Evolutionary conservation across 1,284 basidiomycete species (phyloP).

Genomic region (Leucoagaricus sp.): DNA sequence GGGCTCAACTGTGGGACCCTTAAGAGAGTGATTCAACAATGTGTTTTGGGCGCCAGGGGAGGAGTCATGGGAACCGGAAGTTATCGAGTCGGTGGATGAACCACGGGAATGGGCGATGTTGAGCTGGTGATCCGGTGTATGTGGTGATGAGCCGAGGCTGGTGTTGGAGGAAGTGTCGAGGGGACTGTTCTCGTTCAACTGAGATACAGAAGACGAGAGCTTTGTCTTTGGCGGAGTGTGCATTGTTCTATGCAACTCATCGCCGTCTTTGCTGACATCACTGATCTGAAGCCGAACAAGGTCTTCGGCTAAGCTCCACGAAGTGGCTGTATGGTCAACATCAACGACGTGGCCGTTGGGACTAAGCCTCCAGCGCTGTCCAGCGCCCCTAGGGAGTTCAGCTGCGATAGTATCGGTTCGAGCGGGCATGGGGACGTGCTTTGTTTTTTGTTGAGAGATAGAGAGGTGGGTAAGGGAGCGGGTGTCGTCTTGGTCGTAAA

Average conservation of each 20-base stretch:
- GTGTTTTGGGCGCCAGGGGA: constrained; percentile 47
- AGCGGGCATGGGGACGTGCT: constrained; percentile 43
- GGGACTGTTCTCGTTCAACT: constrained; percentile 65
- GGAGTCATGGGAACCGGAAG: constrained; percentile 60
- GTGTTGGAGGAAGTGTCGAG: constrained; percentile 70
- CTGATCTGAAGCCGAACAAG: constrained; percentile 70
- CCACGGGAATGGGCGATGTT: constrained; percentile 72
- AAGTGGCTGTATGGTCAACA: constrained; percentile 47
- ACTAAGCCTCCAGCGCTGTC: constrained; percentile 63
- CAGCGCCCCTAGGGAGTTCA: constrained; percentile 29
- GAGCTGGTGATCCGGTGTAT: constrained; percentile 60
- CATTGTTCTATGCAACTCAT: constrained; percentile 52
- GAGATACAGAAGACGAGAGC: constrained; percentile 50
- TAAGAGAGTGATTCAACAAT: constrained; percentile 46
- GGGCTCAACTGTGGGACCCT: constrained; percentile 54
- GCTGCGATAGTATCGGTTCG: constrained; percentile 41
- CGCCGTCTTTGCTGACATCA: constrained; percentile 49
- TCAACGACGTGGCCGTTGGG: constrained; percentile 64
- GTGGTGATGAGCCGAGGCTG: constrained; percentile 73
- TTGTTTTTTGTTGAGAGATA: constrained; percentile 24
- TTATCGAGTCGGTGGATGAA: constrained; percentile 71
- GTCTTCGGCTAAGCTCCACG: constrained; percentile 73
- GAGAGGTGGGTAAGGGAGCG: not conserved
- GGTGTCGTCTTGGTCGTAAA: constrained; percentile 13
- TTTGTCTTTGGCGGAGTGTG: constrained; percentile 68